Conservation (phyloP, 108 stramenopile genomes). For the Ochromonas danica region DNA sequence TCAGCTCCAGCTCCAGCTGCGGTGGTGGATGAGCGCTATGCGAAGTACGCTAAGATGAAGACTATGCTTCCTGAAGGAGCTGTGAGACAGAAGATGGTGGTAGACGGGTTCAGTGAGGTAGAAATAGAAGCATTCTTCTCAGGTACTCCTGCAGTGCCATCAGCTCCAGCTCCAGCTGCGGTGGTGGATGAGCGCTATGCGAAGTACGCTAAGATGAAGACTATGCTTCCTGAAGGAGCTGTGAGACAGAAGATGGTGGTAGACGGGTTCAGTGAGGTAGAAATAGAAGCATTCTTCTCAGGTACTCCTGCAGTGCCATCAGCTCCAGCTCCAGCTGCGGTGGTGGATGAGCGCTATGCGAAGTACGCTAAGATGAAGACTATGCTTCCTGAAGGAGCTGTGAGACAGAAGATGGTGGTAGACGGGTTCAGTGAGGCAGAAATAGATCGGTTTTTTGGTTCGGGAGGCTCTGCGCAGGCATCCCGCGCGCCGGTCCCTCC, state of each 20-base stretch:
- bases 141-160: not conserved
- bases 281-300: not conserved
- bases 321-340: not conserved
- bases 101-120: not conserved
- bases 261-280: not conserved
- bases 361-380: not conserved
- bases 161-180: not conserved
- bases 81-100: constrained; percentile 8
- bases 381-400: not conserved
- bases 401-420: not conserved
- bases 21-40: constrained; percentile 6
- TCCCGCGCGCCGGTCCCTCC: not conserved
- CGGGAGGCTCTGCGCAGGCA: not conserved
- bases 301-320: not conserved
- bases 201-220: not conserved
- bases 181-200: not conserved
- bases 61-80: constrained; percentile 4
- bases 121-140: not conserved
- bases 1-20: not conserved
- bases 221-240: not conserved
- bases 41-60: not conserved
- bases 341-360: not conserved
- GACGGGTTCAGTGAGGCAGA: constrained; percentile 1
- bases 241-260: not conserved
- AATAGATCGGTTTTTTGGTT: not conserved